These are phyloP conservation scores for Backusella mclennaniae DNA, from an alignment of 192 early-diverging fungal genomes.

Conservation along the genomic window DNA sequence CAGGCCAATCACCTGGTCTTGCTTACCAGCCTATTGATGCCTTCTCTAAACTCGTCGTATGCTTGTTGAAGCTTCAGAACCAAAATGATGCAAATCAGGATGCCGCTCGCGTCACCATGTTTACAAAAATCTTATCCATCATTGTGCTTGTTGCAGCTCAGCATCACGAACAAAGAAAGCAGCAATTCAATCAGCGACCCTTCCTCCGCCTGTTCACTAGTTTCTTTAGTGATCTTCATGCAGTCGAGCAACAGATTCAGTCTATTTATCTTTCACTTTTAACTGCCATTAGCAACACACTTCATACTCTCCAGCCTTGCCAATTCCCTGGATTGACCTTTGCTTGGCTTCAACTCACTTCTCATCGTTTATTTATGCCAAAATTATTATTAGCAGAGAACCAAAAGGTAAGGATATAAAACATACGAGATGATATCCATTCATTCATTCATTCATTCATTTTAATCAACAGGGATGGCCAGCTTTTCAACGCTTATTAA, in stretches of 20 bases:
- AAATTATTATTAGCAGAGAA: constrained; percentile 74
- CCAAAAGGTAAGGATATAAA: constrained; percentile 40
- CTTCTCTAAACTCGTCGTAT: constrained; percentile 84
- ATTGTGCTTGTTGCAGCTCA: constrained; percentile 84
- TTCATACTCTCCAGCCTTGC: constrained; percentile 81
- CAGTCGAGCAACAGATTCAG: constrained; percentile 65
- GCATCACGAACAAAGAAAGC: constrained; percentile 75
- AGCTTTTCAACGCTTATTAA: constrained; percentile 78
- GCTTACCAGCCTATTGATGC: constrained; percentile 91
- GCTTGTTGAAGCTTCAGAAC: constrained; percentile 73
- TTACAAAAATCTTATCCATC: constrained; percentile 83
- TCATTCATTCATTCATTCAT: neutral
- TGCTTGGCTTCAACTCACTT: constrained; percentile 91
- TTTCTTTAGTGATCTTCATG: constrained; percentile 76
- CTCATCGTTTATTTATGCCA: constrained; percentile 92
- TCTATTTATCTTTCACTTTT: constrained; percentile 75
- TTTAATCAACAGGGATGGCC: constrained; percentile 67
- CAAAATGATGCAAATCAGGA: constrained; percentile 50
- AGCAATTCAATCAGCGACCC: constrained; percentile 85
- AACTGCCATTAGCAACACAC: constrained; percentile 73
- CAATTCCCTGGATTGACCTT: constrained; percentile 92
- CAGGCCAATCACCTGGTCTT: constrained; percentile 46
- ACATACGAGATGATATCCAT: too few species aligned
- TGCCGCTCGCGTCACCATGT: constrained; percentile 58
- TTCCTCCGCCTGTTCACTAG: constrained; percentile 89